These are phyloP conservation scores for Pisolithus microcarpus DNA, from an alignment of 768 basidiomycete species.

Conservation along the genomic window DNA sequence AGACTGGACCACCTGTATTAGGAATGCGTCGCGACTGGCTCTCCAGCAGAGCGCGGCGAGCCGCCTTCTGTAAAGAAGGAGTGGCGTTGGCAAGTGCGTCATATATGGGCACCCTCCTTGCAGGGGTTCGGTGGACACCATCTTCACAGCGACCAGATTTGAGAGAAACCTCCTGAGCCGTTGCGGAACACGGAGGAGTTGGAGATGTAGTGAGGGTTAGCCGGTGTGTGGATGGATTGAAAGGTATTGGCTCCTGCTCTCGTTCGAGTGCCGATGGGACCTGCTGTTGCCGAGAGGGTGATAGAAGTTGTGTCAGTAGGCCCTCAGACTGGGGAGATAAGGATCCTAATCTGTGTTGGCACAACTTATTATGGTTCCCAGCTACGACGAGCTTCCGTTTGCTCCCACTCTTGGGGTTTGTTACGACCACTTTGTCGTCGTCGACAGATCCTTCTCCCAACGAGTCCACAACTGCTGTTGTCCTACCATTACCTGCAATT, in stretches of 20 bases:
- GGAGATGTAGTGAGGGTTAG: slow-evolving; percentile 11
- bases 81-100: slow-evolving; percentile 45
- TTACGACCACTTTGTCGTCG: neutral
- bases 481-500: neutral
- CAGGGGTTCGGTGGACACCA: slow-evolving; percentile 49
- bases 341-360: slow-evolving; percentile 42
- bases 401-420: slow-evolving; percentile 11
- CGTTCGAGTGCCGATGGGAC: neutral
- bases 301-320: slow-evolving; percentile 34
- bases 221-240: slow-evolving; percentile 14
- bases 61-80: slow-evolving; percentile 41
- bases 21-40: slow-evolving; percentile 16
- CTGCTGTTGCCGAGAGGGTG: slow-evolving; percentile 16
- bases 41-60: slow-evolving; percentile 24
- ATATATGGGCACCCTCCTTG: slow-evolving; percentile 53
- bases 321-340: slow-evolving; percentile 53
- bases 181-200: slow-evolving; percentile 21
- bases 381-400: slow-evolving; percentile 29
- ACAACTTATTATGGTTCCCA: slow-evolving; percentile 12
- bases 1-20: slow-evolving; percentile 26
- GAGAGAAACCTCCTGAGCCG: slow-evolving; percentile 17
- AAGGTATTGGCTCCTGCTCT: slow-evolving; percentile 16
- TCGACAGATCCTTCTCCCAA: neutral
- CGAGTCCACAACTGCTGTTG: neutral
- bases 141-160: slow-evolving; percentile 29